Base-by-base conservation (phyloP, 2,329 filamentous ascomycete species). In the Bertia moriformis region DNA sequence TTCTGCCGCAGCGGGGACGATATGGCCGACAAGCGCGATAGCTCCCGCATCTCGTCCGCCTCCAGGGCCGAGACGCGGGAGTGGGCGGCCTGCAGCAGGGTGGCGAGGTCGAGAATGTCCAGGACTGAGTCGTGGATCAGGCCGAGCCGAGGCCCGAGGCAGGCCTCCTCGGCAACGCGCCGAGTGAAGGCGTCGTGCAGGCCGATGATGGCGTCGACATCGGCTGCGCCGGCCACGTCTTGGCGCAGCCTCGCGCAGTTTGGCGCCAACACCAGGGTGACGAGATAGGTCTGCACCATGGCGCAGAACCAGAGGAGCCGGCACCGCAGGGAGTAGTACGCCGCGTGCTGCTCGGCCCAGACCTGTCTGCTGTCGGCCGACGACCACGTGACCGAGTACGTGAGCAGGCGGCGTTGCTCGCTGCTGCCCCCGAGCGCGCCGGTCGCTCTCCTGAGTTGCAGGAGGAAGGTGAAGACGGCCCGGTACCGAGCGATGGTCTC, bases 181-280 rank as follows among this genome's bases (percentile, higher is more conserved):
- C 65, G 66, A 35, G 82, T 61, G 49, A 81, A 89, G 0, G 56
- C 53, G 3, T 70, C 59, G 52, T 94, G 87, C 1, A 78, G 67
- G 1, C 59, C 58, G 18, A 87, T 77, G 83, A 95, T 93, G 18
- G 71, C 71, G 51, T 95, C 86, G 7, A 95, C 74, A 46, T 89
- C 85, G 18, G 69, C 65, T 0, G 84, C 75, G 4, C 62, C 59
- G 13, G 59, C 56, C 39, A 95, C 66, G 0, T 67, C 62, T 2
- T 56, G 53, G 4, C 61, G 60, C 61, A 95, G 70, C 19, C 65
- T 61, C 2, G 57, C 50, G 2, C 68, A 71, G 17, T 75, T 66
- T 0, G 76, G 71, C 0, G 68, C 69, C 1, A 93, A 65, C 1
- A 88, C 82, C 2, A 86, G 68, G 14, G 76, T 79, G 3, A 77